Evolutionary conservation across 257 asterid species (phyloP).

Genomic region (Marsdenia floribunda): DNA sequence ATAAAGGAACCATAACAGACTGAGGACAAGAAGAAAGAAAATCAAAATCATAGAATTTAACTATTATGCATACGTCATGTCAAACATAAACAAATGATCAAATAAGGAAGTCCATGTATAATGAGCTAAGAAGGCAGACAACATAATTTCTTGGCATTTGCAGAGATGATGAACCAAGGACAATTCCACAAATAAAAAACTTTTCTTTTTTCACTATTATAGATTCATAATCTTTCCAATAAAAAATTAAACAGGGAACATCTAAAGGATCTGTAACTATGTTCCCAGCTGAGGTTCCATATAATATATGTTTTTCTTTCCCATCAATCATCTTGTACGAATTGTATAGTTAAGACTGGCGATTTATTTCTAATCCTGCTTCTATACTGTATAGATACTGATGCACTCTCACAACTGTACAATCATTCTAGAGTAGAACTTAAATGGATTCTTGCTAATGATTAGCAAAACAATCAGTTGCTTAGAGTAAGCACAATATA

Average conservation of each 20-base stretch:
- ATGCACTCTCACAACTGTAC: neutral
- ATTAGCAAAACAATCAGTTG: neutral
- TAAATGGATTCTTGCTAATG: neutral
- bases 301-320: neutral
- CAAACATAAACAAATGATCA: neutral
- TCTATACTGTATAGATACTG: neutral
- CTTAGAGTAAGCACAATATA: neutral
- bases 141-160: neutral
- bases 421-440: neutral
- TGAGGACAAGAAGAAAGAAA: neutral
- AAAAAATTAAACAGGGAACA: neutral
- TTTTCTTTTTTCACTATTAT: neutral
- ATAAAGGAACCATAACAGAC: neutral
- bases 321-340: neutral
- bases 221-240: neutral
- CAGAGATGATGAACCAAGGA: neutral
- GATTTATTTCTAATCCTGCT: neutral
- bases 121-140: neutral
- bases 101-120: neutral
- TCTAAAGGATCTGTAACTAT: neutral
- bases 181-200: neutral
- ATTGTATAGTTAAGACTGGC: neutral
- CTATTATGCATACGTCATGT: neutral
- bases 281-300: neutral
- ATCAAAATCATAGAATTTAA: neutral